Evolutionary conservation across 768 basidiomycete species (phyloP).

Genomic region (Lactarius indigo): DNA sequence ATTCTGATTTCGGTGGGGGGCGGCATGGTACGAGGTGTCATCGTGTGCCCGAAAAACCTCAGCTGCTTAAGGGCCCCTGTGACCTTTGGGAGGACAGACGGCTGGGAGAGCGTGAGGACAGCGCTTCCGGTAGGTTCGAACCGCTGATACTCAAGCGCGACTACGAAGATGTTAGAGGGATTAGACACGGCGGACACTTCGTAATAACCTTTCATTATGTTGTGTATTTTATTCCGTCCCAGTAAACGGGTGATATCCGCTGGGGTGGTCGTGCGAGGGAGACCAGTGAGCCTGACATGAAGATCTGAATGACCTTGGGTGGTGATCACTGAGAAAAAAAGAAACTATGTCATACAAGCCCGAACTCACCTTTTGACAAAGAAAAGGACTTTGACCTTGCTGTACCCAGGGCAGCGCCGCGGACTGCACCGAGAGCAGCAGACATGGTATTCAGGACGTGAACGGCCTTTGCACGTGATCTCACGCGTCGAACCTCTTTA

Average conservation of each 20-base stretch:
- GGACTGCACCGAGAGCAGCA: background rate
- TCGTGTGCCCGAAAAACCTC: conserved; percentile 43
- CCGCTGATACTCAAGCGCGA: conserved; percentile 54
- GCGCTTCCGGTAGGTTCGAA: conserved; percentile 61
- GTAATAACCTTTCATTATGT: conserved; percentile 15
- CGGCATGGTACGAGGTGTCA: conserved; percentile 36
- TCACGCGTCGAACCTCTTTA: background rate
- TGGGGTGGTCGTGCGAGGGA: conserved; percentile 22
- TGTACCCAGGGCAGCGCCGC: background rate
- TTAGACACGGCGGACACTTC: background rate
- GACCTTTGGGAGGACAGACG: conserved; percentile 43
- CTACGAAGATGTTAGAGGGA: conserved; percentile 34
- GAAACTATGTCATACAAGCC: background rate
- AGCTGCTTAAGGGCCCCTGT: conserved; percentile 41
- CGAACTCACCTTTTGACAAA: background rate
- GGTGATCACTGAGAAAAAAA: background rate
- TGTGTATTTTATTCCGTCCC: conserved; percentile 14
- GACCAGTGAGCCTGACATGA: conserved; percentile 19
- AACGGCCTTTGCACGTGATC: conserved; percentile 15
- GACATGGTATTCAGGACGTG: conserved; percentile 11
- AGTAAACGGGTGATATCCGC: conserved; percentile 24
- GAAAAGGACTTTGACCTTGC: background rate
- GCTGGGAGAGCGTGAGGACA: conserved; percentile 49
- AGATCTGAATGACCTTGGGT: conserved; percentile 11
- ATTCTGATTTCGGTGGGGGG: conserved; percentile 24